Base-by-base conservation (phyloP, 2,329 filamentous ascomycete genomes). In the Penicillium sp. region DNA sequence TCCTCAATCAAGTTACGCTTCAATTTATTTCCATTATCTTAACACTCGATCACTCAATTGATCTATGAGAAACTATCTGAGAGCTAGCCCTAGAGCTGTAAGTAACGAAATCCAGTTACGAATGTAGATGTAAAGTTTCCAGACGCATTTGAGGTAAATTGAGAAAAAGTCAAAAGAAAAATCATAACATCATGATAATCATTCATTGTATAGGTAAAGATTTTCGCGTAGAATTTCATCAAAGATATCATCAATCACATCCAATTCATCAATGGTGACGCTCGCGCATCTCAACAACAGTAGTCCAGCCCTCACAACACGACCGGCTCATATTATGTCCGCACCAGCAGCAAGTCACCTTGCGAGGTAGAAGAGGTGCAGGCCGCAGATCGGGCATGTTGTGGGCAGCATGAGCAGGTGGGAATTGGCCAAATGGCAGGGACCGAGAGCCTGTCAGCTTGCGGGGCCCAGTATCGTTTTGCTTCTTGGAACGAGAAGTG, bases 291-390 rank as follows among this genome's bases (percentile, higher is more conserved):
- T 86, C 83, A 4, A 90, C 81, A 41, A 86, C 78, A 1, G 87
- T 84, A 10, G 84, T 83, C 73, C 87, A 87, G 7, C 86, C 87
- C 10, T 85, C 80, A 67, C 87, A 90, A 71, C 87, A 90, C 54
- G 73, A 75, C 13, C 81, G 86, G 60, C 78, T 85, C 86, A 90
- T 89, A 46, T 81, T 81, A 72, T 90, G 87, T 40, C 77, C 77
- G 68, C 87, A 90, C 87, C 87, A 90, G 8, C 86, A 86, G 67
- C 87, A 90, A 29, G 51, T 50, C 9, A 53, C 80, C 82, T 59
- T 84, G 55, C 60, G 61, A 9, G 62, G 51, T 23, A 51, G 42
- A n/a, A 44, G 41, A 18, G 57, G 54, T 8, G 51, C 51, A 29
- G 59, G 60, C 13, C 43, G 51, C 13, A 59, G 32, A 51, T 48